Percentiles rank a stretch among this genome's conserved stretches.
Conservation (phyloP, 352 stramenopile genomes). For the Albugo candida region DNA sequence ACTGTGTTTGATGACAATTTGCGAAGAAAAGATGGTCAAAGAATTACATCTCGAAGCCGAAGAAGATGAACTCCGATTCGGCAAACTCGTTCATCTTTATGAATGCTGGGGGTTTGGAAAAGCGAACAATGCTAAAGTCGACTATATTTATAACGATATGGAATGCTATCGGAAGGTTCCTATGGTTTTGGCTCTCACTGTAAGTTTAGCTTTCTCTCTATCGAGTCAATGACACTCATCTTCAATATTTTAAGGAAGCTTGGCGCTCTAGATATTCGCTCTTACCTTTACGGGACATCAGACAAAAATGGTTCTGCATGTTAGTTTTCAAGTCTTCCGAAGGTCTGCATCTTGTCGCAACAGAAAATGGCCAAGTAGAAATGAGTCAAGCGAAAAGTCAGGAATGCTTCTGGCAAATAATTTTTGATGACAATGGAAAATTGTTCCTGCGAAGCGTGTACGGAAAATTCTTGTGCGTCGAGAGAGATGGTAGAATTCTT, state of each 20-base stretch:
- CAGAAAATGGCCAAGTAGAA: constrained; percentile 37
- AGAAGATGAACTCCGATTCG: constrained; percentile 32
- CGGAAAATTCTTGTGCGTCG: constrained; percentile 71
- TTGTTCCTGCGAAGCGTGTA: constrained; percentile 56
- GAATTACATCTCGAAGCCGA: constrained; percentile 40
- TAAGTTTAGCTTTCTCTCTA: constrained; percentile 1
- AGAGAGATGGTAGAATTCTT: constrained; percentile 46
- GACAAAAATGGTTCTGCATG: constrained; percentile 53
- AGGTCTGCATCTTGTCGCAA: constrained; percentile 44
- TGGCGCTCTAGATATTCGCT: too few species aligned
- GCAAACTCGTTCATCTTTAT: constrained; percentile 49
- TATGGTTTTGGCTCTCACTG: constrained; percentile 33
- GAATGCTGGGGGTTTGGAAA: constrained; percentile 41
- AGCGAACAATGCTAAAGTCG: constrained; percentile 31
- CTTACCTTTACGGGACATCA: too few species aligned
- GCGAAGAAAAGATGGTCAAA: constrained; percentile 22
- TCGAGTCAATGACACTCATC: not conserved
- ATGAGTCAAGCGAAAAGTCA: constrained; percentile 12
- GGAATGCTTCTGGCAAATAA: constrained; percentile 51
- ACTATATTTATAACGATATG: constrained; percentile 71
- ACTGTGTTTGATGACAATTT: constrained; percentile 41
- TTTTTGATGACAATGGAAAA: constrained; percentile 30
- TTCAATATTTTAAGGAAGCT: too few species aligned
- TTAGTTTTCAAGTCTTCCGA: constrained; percentile 37
- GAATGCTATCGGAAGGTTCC: constrained; percentile 72